Evolutionary conservation across 371 early-diverging fungal species (phyloP), one percentile per base, ranked within the genome.

Genomic region (Lichtheimia ramosa): DNA sequence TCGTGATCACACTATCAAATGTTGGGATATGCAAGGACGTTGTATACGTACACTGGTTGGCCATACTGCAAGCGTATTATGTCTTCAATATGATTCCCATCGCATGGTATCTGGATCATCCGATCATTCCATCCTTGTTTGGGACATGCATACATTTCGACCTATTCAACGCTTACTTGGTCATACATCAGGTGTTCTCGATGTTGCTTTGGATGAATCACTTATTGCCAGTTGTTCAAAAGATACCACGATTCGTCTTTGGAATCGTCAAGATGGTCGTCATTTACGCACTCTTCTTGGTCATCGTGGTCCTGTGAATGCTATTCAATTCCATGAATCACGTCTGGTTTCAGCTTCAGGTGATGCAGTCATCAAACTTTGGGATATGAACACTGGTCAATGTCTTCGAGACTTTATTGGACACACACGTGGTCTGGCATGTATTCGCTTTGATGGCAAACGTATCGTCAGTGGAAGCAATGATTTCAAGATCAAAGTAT

Each of bases 401-500:
- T 81, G 82, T 48, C 58, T 90, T 2, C 84, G 88, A 13, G 84
- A 85, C 55, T 89, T 89, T 68, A 63, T 68, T 20, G 92, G 92
- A 13, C 92, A 92, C 63, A 72, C 81, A 20, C 82, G 94, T 27
- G 97, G 97, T 0, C 73, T 99, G 7, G 93, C 98, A 0, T 96
- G 95, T 64, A 92, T 96, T 54, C 96, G 95, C 61, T 97, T 88
- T 71, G 94, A 94, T 66, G 95, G 96, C 25, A 83, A 87, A 62
- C 80, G 83, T 13, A 91, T 97, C 25, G 92, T 96, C 0, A 93
- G 95, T 4, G 98, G 97, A 10, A 93, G 94, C 27, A 90, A 94
- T 71, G 99, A 99, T 74, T 84, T 89, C 64, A 90, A 95, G 14
- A 94, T 99, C 65, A 89, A 90, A 65, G 76, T 98, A 13, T 99